Base-by-base conservation (phyloP, 306 rosid species). In the Calophaca sinica region DNA sequence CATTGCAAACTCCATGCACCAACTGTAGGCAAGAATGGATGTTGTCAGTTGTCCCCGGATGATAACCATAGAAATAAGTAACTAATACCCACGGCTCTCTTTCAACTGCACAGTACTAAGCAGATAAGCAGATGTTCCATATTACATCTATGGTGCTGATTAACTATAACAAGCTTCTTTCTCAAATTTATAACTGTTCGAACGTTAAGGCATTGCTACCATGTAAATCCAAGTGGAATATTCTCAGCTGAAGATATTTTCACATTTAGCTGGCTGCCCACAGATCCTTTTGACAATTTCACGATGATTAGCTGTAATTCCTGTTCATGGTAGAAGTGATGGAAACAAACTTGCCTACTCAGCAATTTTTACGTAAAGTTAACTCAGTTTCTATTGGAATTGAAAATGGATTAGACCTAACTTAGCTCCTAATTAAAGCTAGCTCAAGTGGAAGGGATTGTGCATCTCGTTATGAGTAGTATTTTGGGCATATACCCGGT, bases 181-280 rank as follows among this genome's bases (percentile, higher is more conserved):
- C 42, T 52, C 63, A 74, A 57, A 62, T 74, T 74, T 62, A 36
- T 74, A 62, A n/a, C 39, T 74, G 42, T 50, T 39, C 39, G 64
- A 75, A 39, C 51, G 41, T 20, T 53, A 20, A 52, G 62, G 36
- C 52, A 67, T 41, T 52, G 5, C 55, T 64, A 31, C 58, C 57
- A 0, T 72, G 44, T 42, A 44, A 58, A 58, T 45, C 58, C 36
- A 75, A 15, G 11, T 65, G 48, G 48, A 53, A 9, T n/a, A 38
- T 46, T 74, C 50, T 75, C 31, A 12, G 54, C 55, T 20, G 44
- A 62, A 29, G 33, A 4, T 7, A 10, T 38, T 55, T 20, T 55
- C 28, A 42, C 59, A 14, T 36, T 8, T 62, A 49, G 62, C 41
- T 33, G 63, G 60, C 14, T 9, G 61, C 53, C 31, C 36, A 36